Base-by-base conservation (phyloP, 257 asterid genomes). In the Rhazya stricta region DNA sequence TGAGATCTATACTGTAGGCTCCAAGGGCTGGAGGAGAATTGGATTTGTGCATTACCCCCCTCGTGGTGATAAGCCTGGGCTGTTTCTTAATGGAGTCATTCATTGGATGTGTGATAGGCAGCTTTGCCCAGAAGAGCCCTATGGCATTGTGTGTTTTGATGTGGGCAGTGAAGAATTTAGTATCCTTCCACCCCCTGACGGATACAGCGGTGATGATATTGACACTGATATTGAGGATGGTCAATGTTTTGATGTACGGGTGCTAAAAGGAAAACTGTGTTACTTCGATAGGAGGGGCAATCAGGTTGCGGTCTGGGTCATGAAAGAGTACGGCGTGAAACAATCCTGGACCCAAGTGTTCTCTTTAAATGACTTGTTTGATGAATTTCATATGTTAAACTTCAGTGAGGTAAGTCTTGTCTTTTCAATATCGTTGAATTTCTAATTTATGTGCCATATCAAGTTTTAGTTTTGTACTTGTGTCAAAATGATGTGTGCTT, bases 51-150 rank as follows among this genome's bases (percentile, higher is more conserved):
- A 39, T n/a, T 13, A 27, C 27, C 41, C 73, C 12, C 73, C 73
- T 29, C 73, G 58, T 69, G 73, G 58, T 42, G 73, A 69, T 69
- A 69, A 19, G 58, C 73, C 37, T 25, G 73, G 58, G 25, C 25
- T 69, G 37, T 69, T 69, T 43, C 58, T 69, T 45, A 69, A 69
- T 43, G 73, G 73, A 45, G 41, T 46, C 41, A 19, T 69, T 43
- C 73, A 69, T 30, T 69, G 73, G 73, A 69, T 69, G 54, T 66
- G 71, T 37, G 71, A 66, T 37, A 37, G 50, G 16, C 71, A 37
- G 71, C 71, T 36, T 3, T 66, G 50, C 71, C 71, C 48, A 9
- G 57, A 29, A 43, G 73, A 69, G 39, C 54, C 73, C 54, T 69
- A 29, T 27, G 58, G 58, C 41, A 69, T 43, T 23, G 73, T 69